Evolutionary conservation across 164 flowering plant species (phyloP).

Genomic region (Buxus sempervirens): DNA sequence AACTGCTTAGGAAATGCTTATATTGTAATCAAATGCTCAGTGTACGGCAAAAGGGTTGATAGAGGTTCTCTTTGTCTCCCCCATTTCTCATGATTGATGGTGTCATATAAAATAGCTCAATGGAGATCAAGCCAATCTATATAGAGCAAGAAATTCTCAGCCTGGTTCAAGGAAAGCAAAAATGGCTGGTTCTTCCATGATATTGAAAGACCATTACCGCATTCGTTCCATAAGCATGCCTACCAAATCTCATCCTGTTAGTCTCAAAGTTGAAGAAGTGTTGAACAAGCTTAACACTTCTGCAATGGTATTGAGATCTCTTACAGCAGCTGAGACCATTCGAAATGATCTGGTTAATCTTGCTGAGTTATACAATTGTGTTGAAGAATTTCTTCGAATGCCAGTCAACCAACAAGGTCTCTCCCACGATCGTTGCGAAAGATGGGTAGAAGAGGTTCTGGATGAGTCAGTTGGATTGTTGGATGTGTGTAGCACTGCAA

Average conservation of each 20-base stretch:
- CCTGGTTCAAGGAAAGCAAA: background rate
- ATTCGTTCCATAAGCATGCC: background rate
- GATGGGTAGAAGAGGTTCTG: background rate
- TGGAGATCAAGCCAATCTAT: background rate
- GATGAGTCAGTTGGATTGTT: background rate
- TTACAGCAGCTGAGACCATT: conserved; percentile 13
- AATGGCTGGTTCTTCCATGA: background rate
- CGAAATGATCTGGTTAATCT: conserved; percentile 11
- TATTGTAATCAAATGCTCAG: too few relatives aligned
- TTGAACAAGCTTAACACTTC: background rate
- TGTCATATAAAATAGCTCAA: background rate
- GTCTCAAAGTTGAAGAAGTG: background rate
- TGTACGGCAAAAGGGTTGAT: background rate
- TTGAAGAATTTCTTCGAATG: conserved; percentile 14
- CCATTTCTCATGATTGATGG: background rate
- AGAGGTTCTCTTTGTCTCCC: background rate
- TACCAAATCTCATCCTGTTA: background rate
- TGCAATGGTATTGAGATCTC: background rate
- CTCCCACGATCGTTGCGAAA: background rate
- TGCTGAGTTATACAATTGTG: conserved; percentile 13
- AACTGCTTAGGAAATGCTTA: too few relatives aligned
- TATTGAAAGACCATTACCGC: background rate
- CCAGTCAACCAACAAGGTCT: conserved; percentile 19
- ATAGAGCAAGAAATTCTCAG: background rate
- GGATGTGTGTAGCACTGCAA: background rate